These are phyloP conservation scores for Tuber brumale DNA, from an alignment of 495 filamentous ascomycete species.

Conservation along the genomic window DNA sequence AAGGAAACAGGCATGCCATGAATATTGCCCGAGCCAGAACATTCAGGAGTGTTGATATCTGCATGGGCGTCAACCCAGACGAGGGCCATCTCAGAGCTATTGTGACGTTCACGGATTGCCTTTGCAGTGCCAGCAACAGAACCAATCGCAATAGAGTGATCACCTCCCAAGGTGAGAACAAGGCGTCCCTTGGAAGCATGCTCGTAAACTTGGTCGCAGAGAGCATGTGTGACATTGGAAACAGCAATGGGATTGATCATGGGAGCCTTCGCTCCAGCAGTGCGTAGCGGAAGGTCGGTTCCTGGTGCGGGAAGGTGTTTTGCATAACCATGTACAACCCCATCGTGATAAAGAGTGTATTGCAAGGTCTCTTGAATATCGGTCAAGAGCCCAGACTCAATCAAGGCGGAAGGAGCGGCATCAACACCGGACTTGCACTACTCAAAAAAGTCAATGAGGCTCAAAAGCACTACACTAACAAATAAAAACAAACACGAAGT, in stretches of 20 bases:
- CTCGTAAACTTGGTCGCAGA: constrained; percentile 78
- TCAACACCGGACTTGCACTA: constrained; percentile 91
- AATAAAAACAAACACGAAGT: constrained; percentile 4
- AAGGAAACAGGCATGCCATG: constrained; percentile 98
- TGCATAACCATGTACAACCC: constrained; percentile 74
- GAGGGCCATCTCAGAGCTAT: constrained; percentile 71
- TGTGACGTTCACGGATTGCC: constrained; percentile 72
- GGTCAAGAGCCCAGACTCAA: constrained; percentile 76
- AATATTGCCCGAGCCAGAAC: constrained; percentile 81
- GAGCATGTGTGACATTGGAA: constrained; percentile 71
- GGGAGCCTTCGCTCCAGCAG: constrained; percentile 37
- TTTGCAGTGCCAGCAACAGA: constrained; percentile 76
- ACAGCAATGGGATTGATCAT: constrained; percentile 93
- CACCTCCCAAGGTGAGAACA: constrained; percentile 88
- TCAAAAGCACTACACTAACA: not conserved
- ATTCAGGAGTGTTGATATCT: constrained; percentile 95
- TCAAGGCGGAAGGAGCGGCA: constrained; percentile 82
- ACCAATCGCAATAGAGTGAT: constrained; percentile 95
- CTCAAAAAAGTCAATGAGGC: not conserved
- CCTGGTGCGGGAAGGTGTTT: constrained; percentile 58
- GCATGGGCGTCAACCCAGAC: constrained; percentile 99
- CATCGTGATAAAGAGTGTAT: constrained; percentile 80
- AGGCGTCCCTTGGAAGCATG: constrained; percentile 79
- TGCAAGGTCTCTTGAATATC: constrained; percentile 78
- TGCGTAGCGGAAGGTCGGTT: constrained; percentile 67